Conservation (phyloP, 495 filamentous ascomycete genomes). For the Penicillium bovifimosum region DNA sequence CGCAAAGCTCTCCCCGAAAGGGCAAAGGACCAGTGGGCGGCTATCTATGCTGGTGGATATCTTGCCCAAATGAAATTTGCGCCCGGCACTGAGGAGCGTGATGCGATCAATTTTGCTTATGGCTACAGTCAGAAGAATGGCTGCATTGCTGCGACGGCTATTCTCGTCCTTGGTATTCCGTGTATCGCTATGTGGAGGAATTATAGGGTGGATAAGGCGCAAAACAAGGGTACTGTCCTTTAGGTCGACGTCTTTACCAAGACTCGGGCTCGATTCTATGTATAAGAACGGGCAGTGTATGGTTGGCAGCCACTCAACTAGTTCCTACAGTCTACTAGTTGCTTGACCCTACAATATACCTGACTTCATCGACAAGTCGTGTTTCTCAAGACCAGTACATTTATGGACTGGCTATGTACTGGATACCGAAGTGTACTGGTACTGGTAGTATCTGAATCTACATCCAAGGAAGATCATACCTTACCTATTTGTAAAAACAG, state of each 20-base stretch:
- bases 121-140: conserved; percentile 53
- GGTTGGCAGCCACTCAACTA: neutral
- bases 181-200: conserved; percentile 34
- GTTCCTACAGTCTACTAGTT: no score
- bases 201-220: conserved; percentile 35
- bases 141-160: conserved; percentile 41
- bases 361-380: neutral
- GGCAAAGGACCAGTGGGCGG: conserved; percentile 35
- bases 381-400: no score
- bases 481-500: no score
- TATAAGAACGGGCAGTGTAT: neutral
- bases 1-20: conserved; percentile 27
- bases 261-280: neutral
- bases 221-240: conserved; percentile 36
- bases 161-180: conserved; percentile 29
- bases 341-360: no score
- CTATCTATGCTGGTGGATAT: conserved; percentile 38
- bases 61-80: conserved; percentile 47
- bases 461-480: neutral
- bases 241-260: neutral
- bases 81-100: conserved; percentile 41
- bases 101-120: conserved; percentile 54
- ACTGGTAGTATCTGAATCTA: neutral
- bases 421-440: no score
- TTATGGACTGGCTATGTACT: no score